These are phyloP conservation scores for Sporothrix schenckii DNA, from an alignment of 2,329 filamentous ascomycete genomes.

Conservation along the genomic window DNA sequence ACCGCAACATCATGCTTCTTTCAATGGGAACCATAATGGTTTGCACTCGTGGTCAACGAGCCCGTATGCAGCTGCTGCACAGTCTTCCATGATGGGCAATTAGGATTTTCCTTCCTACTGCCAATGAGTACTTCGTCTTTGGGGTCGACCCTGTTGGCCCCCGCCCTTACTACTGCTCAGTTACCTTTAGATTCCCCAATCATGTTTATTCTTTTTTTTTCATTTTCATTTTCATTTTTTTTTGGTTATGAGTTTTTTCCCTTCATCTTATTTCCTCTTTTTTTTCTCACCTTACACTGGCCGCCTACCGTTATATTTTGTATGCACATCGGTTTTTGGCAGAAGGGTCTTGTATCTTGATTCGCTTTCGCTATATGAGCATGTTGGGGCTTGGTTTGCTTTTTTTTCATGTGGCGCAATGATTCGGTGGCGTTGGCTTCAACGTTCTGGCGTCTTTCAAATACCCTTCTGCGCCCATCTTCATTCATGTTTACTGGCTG, in stretches of 20 bases:
- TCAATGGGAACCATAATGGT: background rate
- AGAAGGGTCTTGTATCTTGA: background rate
- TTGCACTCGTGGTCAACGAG: background rate
- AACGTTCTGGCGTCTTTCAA: conserved; percentile 11
- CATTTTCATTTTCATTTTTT: background rate
- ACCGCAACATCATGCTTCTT: background rate
- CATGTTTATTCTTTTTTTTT: background rate
- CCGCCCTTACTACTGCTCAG: background rate
- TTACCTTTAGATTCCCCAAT: conserved; percentile 12
- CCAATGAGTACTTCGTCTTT: too few species aligned
- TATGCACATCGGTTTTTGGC: background rate
- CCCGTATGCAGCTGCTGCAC: conserved; percentile 11
- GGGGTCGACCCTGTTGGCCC: background rate
- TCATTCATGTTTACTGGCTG: background rate
- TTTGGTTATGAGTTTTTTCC: background rate
- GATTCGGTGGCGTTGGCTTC: conserved; percentile 14
- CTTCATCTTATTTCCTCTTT: background rate
- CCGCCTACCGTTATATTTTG: too few species aligned
- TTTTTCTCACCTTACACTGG: background rate
- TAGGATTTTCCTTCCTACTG: background rate
- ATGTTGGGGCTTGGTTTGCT: background rate
- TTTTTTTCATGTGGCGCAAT: conserved; percentile 9
- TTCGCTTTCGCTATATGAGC: background rate
- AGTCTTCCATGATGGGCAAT: background rate
- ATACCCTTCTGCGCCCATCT: conserved; percentile 10